phyloP scores from a whole-genome alignment of 768 basidiomycete species.

The Leccinum longicurvipes region DNA sequence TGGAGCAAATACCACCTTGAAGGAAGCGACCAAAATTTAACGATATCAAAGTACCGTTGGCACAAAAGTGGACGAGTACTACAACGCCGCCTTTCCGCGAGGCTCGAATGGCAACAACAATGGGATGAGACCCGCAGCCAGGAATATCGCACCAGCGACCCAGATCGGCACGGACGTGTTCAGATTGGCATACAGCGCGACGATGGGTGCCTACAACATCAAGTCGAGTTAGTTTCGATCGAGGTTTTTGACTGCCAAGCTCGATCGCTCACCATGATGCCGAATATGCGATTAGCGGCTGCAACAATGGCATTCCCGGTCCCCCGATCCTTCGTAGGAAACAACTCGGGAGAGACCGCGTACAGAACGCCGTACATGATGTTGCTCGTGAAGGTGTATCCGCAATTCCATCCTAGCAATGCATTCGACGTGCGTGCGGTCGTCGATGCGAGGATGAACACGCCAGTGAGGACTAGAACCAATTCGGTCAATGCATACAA shows the following conservation, averaged over 20 bases:
- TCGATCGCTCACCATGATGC: conserved; percentile 46
- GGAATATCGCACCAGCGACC: conserved; percentile 50
- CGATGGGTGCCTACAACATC: conserved; percentile 40
- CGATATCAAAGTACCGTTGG: too few species aligned
- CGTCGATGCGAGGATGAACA: conserved; percentile 56
- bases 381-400: conserved; percentile 54
- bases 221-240: neutral
- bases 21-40: too few species aligned
- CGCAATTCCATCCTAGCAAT: conserved; percentile 58
- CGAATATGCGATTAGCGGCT: conserved; percentile 53
- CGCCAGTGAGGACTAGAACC: conserved; percentile 44
- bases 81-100: conserved; percentile 52
- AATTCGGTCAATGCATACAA: neutral
- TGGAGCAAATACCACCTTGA: too few species aligned
- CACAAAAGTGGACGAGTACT: neutral
- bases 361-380: conserved; percentile 53
- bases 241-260: neutral
- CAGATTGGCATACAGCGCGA: conserved; percentile 48
- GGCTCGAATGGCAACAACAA: conserved; percentile 56
- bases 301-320: conserved; percentile 56
- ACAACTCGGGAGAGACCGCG: conserved; percentile 45
- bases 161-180: conserved; percentile 52
- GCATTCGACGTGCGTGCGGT: conserved; percentile 51
- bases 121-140: conserved; percentile 46
- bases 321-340: conserved; percentile 52